Evolutionary conservation across 2,329 filamentous ascomycete genomes (phyloP).

Genomic region (Paecilomyces variotii): DNA sequence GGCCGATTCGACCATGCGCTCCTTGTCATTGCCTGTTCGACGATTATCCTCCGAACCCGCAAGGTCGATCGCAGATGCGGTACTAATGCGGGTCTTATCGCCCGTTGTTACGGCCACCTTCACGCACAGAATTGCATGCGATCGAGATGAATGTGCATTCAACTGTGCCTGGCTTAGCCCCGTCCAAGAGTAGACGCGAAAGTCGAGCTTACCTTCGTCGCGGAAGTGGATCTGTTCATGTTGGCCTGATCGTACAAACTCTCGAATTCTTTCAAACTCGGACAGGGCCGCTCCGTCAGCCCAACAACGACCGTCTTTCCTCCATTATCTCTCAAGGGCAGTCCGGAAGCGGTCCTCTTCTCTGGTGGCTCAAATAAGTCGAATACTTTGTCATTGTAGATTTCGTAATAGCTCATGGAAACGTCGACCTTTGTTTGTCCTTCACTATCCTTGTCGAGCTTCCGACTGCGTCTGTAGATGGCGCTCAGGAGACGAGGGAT

Average conservation of each 20-base stretch:
- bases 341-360: slow-evolving; percentile 70
- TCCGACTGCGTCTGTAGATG: slow-evolving; percentile 78
- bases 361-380: slow-evolving; percentile 83
- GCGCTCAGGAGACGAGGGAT: slow-evolving; percentile 79
- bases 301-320: slow-evolving; percentile 84
- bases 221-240: slow-evolving; percentile 77
- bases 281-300: slow-evolving; percentile 72
- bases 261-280: slow-evolving; percentile 84
- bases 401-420: slow-evolving; percentile 84
- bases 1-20: slow-evolving; percentile 86
- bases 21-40: slow-evolving; percentile 86
- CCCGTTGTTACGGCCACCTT: slow-evolving; percentile 72
- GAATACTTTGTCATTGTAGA: slow-evolving; percentile 93
- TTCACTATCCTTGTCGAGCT: slow-evolving; percentile 70
- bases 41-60: slow-evolving; percentile 95
- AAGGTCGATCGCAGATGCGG: slow-evolving; percentile 86
- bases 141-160: slow-evolving; percentile 82
- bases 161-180: slow-evolving; percentile 41
- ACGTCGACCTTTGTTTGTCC: slow-evolving; percentile 66
- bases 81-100: slow-evolving; percentile 64
- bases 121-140: slow-evolving; percentile 84
- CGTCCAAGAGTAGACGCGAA: neutral
- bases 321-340: slow-evolving; percentile 76
- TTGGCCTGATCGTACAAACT: slow-evolving; percentile 85
- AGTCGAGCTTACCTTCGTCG: slow-evolving; percentile 58